phyloP scores from a whole-genome alignment of 306 rosid species.

The Gastrolobium villosum region DNA sequence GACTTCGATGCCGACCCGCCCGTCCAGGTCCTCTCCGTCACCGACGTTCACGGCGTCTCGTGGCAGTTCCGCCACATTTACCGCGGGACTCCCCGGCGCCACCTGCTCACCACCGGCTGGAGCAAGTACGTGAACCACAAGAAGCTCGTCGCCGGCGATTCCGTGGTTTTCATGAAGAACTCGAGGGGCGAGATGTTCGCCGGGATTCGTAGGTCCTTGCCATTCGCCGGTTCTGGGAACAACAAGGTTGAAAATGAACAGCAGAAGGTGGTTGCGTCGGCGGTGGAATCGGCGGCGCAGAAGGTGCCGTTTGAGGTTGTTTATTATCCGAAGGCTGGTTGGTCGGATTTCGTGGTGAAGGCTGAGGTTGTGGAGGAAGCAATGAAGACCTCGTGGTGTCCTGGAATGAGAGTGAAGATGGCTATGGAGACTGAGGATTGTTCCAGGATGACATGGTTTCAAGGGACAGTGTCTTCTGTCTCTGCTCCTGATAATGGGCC shows the following conservation, averaged over 20 bases:
- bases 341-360: slow-evolving; percentile 71
- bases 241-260: slow-evolving; percentile 26
- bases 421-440: slow-evolving; percentile 67
- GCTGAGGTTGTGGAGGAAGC: slow-evolving; percentile 67
- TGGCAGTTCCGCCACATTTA: slow-evolving; percentile 72
- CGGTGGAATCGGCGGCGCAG: slow-evolving; percentile 60
- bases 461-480: slow-evolving; percentile 59
- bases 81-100: slow-evolving; percentile 69
- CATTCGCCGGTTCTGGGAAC: slow-evolving; percentile 32
- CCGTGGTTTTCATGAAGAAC: slow-evolving; percentile 62
- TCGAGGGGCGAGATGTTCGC: slow-evolving; percentile 49
- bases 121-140: slow-evolving; percentile 68
- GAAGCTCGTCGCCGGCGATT: slow-evolving; percentile 73
- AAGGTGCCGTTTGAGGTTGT: slow-evolving; percentile 66
- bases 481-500: slow-evolving; percentile 48
- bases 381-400: slow-evolving; percentile 49
- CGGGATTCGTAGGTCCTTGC: slow-evolving; percentile 62
- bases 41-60: slow-evolving; percentile 66
- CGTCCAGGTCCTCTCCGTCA: slow-evolving; percentile 60
- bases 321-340: slow-evolving; percentile 65
- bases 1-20: slow-evolving; percentile 59
- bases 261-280: slow-evolving; percentile 52
- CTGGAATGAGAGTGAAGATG: slow-evolving; percentile 69
- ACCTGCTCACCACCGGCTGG: slow-evolving; percentile 78
- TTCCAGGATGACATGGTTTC: slow-evolving; percentile 61